Evolutionary conservation across 2,329 filamentous ascomycete genomes (phyloP), one percentile per base, ranked within the genome.

Genomic region (Alternaria sp.): DNA sequence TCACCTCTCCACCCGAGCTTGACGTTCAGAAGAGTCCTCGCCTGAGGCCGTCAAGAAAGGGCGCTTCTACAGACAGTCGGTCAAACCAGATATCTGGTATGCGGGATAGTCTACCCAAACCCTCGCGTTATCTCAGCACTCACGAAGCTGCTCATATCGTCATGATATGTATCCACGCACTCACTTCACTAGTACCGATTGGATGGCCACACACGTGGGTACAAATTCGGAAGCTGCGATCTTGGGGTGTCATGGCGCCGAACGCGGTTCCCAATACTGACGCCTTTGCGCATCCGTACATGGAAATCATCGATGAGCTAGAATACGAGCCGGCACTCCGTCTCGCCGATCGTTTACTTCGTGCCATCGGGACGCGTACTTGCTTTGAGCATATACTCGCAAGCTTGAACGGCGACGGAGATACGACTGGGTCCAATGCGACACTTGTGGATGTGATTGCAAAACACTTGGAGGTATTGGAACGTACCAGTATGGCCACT

Each of bases 301-400:
- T 77, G 23, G 62, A 67, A 9, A 75, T 77, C 28, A 70, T 72
- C 23, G 75, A 85, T 64, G 77, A 76, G 36, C 71, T 85, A 13
- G 83, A 85, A 59, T 80, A 85, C 68, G 82, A 84, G 37, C 75
- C 82, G 26, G 83, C 82, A 17, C 67, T 84, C 42, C 80, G 82
- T 23, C 73, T 86, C 31, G 73, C 82, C n/a, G 78, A 78, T 48
- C 79, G 81, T 10, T 69, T 86, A 33, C 77, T 83, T 23, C 78
- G 79, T 50, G 83, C 78, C 48, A 78, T 86, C 48, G 80, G 80
- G 6, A 80, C 80, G 21, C 79, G 83, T 9, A 72, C 79, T 41
- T 82, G 82, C 33, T 83, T 82, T 54, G 71, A 81, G 58, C 81
- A 83, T 56, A 81, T 84, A 41, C 77, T 80, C 7, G 78, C 78